Evolutionary conservation across 257 asterid genomes (phyloP), one percentile per base, ranked within the genome.

Genomic region (Solanum medicagineum): DNA sequence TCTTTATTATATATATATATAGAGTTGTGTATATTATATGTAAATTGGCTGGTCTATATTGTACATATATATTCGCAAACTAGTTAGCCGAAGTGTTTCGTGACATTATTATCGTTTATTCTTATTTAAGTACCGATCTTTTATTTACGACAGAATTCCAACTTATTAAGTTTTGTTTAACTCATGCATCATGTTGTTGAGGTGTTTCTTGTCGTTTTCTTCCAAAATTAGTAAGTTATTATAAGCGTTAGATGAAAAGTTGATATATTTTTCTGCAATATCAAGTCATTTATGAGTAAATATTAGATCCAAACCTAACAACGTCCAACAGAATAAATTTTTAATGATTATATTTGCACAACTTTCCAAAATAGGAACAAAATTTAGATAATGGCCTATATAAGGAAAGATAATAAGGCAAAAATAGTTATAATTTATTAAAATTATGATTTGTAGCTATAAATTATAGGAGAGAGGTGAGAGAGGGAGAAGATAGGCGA

Each of bases 131-230:
- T 22, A 22, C 0, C 4, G 24, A 0, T 62, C 36, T 62, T 62
- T 62, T 62, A 62, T 24, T 62, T 24, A 17, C 17, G 0, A 14
- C 0, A 62, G 1, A 62, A 10, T 22, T 24, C 40, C 17, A 62
- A 62, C 36, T 8, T n/a, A 12, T n/a, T 1, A 60, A 0, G 14
- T 32, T 32, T 22, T n/a, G 36, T 60, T 60, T 60, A 60, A 60
- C 36, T 6, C 36, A 11, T 62, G 11, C 36, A 62, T 5, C 36
- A 22, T 36, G 1, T 62, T 62, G 8, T 62, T 22, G 69, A 0
- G 4, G 11, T 62, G 32, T 0, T 16, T 62, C 69, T 62, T 0
- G 6, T 22, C 69, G 14, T 22, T 16, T 22, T 0, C 0, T 14
- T 62, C 69, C 24, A 62, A 62, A 62, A 22, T 22, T 22, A 22